Conservation (phyloP, 768 basidiomycete genomes). For the Hericium rajendrae region DNA sequence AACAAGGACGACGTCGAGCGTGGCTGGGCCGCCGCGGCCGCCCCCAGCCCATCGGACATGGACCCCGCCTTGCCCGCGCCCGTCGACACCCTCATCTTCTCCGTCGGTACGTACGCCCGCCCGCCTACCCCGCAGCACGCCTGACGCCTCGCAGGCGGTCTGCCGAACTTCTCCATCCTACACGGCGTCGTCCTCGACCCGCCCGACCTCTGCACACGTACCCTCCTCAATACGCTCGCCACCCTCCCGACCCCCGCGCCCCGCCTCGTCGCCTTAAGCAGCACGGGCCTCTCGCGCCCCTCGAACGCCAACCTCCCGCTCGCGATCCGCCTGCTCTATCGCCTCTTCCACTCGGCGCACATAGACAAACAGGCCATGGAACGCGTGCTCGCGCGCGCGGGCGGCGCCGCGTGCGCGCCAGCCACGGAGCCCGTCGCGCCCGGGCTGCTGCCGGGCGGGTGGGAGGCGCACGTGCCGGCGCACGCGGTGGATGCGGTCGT, state of each 20-base stretch:
- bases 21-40: conserved; percentile 39
- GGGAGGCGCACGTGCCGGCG: conserved; percentile 33
- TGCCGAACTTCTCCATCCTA: conserved; percentile 32
- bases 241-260: conserved; percentile 36
- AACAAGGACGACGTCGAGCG: conserved; percentile 38
- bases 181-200: conserved; percentile 43
- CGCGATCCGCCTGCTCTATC: conserved; percentile 39
- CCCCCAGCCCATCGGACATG: conserved; percentile 12
- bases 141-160: conserved; percentile 31
- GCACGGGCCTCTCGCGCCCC: conserved; percentile 38
- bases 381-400: conserved; percentile 34
- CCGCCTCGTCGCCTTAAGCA: conserved; percentile 45
- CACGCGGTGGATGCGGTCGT: conserved; percentile 34
- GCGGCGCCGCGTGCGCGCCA: conserved; percentile 38
- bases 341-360: conserved; percentile 36
- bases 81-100: conserved; percentile 50
- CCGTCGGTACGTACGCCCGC: conserved; percentile 38
- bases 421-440: conserved; percentile 28
- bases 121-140: background rate
- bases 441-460: conserved; percentile 35
- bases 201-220: conserved; percentile 48
- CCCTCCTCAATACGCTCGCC: conserved; percentile 44
- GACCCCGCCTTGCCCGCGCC: conserved; percentile 11
- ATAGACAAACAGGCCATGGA: conserved; percentile 56
- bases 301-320: conserved; percentile 39